Evolutionary conservation across 306 rosid genomes (phyloP), one percentile per base, ranked within the genome.

Genomic region (Dalbergia cochinchinensis): DNA sequence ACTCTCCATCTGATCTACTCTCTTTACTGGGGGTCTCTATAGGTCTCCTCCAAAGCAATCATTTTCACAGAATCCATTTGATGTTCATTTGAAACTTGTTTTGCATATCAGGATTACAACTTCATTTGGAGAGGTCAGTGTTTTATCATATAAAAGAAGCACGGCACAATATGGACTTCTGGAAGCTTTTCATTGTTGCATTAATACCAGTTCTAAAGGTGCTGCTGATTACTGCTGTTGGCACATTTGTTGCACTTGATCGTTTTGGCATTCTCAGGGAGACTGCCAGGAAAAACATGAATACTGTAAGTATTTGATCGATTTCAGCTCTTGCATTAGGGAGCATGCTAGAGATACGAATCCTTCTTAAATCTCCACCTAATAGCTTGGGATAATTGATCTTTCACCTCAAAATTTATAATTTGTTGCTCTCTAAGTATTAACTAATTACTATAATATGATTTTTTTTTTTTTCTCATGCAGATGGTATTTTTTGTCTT

Each of bases 131-230:
- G 35, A 11, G 73, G 4, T n/a, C 7, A 35, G 11, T 15, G 33
- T 33, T 37, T 8, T 19, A 3, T 5, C n/a, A 58, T 6, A 20
- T 13, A 7, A n/a, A 54, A 60, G 22, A n/a, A 14, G 12, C 22
- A 83, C 33, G 73, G n/a, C 1, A 15, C 2, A 70, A 19, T 0
- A 65, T 86, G 89, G 72, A 80, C 0, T 86, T 83, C 7, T 80
- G 80, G 87, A 73, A 60, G 59, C 87, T 86, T 64, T 83, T 86
- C 26, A 4, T 86, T 20, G 82, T 81, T 20, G 87, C 89, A 63
- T 83, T 86, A 53, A 80, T 83, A 78, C 89, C 89, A 53, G 80
- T 83, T 80, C 13, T 86, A 20, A 67, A 83, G 74, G 83, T 86
- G 4, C 62, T 86, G 6, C n/a, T 86, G 34, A 26, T 86, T 11